These are phyloP conservation scores for Erigeron canadensis DNA, from an alignment of 129 eudicot genomes.

Conservation along the genomic window DNA sequence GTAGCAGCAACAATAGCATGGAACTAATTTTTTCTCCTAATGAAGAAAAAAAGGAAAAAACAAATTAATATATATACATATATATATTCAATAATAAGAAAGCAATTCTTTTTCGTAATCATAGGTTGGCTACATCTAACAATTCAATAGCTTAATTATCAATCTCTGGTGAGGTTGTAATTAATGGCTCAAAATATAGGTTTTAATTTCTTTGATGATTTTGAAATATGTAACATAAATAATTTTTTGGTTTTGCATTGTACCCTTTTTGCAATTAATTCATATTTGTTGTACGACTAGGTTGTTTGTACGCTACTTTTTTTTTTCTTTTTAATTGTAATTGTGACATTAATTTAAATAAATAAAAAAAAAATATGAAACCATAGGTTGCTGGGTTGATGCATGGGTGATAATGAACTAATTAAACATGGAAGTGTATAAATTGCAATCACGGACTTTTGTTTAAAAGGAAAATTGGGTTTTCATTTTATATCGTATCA, in stretches of 20 bases:
- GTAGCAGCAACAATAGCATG: conserved; percentile 75
- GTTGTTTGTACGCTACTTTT: background rate
- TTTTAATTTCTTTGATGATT: conserved; percentile 17
- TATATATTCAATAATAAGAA: background rate
- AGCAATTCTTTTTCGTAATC: conserved; percentile 2
- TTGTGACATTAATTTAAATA: no score
- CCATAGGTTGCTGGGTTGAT: no score
- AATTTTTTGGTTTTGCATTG: background rate
- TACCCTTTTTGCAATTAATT: background rate
- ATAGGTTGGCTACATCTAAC: conserved; percentile 15
- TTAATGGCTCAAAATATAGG: conserved; percentile 13
- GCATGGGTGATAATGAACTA: no score
- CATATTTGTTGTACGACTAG: conserved; percentile 1
- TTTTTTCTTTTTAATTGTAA: no score
- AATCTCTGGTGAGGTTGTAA: conserved; percentile 6
- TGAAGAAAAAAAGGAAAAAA: conserved; percentile 48
- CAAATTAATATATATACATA: background rate
- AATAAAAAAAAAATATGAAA: no score
- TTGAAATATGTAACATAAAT: background rate
- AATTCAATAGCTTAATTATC: conserved; percentile 12
- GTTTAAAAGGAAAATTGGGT: no score
- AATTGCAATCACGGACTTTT: no score
- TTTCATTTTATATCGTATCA: no score
- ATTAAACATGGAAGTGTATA: no score
- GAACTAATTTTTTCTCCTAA: conserved; percentile 61